Base-by-base conservation (phyloP, 2,329 filamentous ascomycete species). In the Pseudogymnoascus sp. region DNA sequence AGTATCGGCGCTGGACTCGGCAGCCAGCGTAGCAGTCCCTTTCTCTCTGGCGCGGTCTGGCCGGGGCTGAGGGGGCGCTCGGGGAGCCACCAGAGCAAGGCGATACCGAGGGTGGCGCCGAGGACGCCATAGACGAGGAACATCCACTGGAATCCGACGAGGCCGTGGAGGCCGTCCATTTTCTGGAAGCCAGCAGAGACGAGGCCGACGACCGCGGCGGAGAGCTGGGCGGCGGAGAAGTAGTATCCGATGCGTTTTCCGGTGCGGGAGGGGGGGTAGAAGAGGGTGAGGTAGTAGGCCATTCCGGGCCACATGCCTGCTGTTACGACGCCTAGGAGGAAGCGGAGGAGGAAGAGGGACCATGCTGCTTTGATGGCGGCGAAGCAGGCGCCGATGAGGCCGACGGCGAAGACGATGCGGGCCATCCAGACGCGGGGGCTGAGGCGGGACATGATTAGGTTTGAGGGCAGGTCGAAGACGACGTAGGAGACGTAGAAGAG, bases 251-350 rank as follows among this genome's bases (percentile, higher is more conserved):
- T 96, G 40, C 92, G 84, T 78, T 95, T 96, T 13, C 90, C 92
- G 1, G 89, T 95, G 11, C 90, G 83, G 5, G 89, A 90, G 0
- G 92, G 91, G 6, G 92, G 92, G 72, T 96, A 96, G 79, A 96
- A 96, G 7, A 96, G 81, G 0, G 92, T 96, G 56, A 96, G 80
- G 72, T 96, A 96, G 74, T 95, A 95, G 9, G 91, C 86, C 92
- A 96, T 96, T 60, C 92, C 92, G 0, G 92, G 92, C 92, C 92
- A 96, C 88, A 96, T 92, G 56, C 92, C 92, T 1, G 92, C 92
- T 72, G 93, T 93, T 23, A 96, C 91, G 13, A 95, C 83, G 59
- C 92, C 92, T 6, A 96, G 83, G 10, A 96, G 81, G 63, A 96
- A 88, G 7, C 92, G 87, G 29, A 96, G 82, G 46, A 56, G 26